phyloP scores from a whole-genome alignment of 1,139 yeast genomes.

The Taphrina sp. region DNA sequence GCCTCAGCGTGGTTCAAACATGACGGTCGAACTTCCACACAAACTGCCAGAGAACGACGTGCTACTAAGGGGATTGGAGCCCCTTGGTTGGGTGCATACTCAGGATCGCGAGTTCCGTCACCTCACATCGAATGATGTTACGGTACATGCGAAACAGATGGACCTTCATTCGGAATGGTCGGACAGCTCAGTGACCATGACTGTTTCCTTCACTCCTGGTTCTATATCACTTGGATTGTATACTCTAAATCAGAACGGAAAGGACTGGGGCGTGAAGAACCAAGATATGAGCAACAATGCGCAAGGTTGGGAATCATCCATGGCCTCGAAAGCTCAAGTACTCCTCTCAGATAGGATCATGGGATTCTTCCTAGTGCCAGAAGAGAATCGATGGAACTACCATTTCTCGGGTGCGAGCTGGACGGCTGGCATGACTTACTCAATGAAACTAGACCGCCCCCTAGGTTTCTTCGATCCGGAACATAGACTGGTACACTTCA shows the following conservation, averaged over 20 bases:
- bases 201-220: conserved; percentile 78
- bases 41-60: conserved; percentile 41
- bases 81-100: conserved; percentile 46
- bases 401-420: conserved; percentile 85
- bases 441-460: conserved; percentile 74
- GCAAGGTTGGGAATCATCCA: conserved; percentile 47
- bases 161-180: conserved; percentile 46
- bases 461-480: conserved; percentile 75
- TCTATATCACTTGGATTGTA: conserved; percentile 74
- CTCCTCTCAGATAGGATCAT: conserved; percentile 69
- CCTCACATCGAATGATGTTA: conserved; percentile 70
- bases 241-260: conserved; percentile 62
- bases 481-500: conserved; percentile 87
- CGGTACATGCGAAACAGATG: conserved; percentile 56
- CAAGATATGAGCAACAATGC: conserved; percentile 47
- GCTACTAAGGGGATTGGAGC: conserved; percentile 45
- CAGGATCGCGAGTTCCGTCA: conserved; percentile 61
- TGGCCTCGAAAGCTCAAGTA: conserved; percentile 65
- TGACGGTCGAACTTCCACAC: conserved; percentile 56
- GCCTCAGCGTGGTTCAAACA: conserved; percentile 81
- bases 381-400: conserved; percentile 83
- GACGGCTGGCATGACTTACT: conserved; percentile 60
- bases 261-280: conserved; percentile 72
- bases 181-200: conserved; percentile 54
- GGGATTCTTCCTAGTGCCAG: conserved; percentile 87